These are phyloP conservation scores for Harringtonia aguacate DNA, from an alignment of 2,329 filamentous ascomycete species.

Conservation along the genomic window DNA sequence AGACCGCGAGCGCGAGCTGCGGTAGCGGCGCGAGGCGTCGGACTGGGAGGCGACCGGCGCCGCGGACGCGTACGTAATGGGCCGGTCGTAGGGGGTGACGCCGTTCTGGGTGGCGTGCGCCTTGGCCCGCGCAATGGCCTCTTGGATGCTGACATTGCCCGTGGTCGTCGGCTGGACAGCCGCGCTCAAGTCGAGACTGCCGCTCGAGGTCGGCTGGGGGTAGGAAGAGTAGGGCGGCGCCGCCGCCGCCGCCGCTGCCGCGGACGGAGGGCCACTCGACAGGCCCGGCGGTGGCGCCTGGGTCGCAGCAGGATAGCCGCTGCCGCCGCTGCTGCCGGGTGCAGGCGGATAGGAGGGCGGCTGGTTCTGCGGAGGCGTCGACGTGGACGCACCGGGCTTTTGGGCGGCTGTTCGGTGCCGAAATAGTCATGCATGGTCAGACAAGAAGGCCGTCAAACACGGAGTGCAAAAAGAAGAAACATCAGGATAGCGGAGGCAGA, in stretches of 20 bases:
- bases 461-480: neutral
- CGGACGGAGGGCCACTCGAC: too few relatives aligned
- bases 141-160: conserved; percentile 72
- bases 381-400: conserved; percentile 6
- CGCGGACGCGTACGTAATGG: conserved; percentile 31
- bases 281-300: too few relatives aligned
- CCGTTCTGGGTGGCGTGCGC: conserved; percentile 74
- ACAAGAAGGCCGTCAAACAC: too few relatives aligned
- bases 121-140: conserved; percentile 76
- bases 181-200: conserved; percentile 67
- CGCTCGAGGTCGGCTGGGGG: conserved; percentile 61
- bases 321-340: too few relatives aligned
- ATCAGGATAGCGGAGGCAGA: neutral
- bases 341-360: conserved; percentile 10
- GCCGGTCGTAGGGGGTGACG: conserved; percentile 51
- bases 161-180: conserved; percentile 65
- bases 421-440: conserved; percentile 9
- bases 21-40: conserved; percentile 44
- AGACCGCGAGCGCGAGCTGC: conserved; percentile 62
- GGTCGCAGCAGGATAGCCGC: conserved; percentile 7
- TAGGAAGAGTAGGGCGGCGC: conserved; percentile 14
- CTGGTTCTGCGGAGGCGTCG: conserved; percentile 8
- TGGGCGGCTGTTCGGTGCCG: conserved; percentile 13
- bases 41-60: conserved; percentile 13
- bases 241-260: conserved; percentile 8